Percentiles rank a stretch among this genome's conserved stretches.
phyloP scores from a whole-genome alignment of 257 asterid genomes.

The Solanum piurae region DNA sequence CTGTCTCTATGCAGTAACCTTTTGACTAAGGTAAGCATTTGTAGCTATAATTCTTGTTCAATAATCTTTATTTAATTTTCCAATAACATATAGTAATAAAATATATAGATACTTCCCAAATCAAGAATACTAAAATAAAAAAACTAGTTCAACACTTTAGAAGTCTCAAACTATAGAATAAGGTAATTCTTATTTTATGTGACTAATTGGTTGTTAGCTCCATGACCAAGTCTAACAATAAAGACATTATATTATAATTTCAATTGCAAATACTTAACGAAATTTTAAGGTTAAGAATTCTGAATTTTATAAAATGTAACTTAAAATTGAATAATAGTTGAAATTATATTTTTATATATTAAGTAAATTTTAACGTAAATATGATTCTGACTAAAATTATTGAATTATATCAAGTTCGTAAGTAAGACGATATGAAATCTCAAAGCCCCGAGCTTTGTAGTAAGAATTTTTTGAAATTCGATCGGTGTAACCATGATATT shows the following conservation, averaged over 20 bases:
- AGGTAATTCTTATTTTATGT: background rate
- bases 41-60: background rate
- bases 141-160: background rate
- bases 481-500: background rate
- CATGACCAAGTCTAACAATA: background rate
- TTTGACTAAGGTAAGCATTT: background rate
- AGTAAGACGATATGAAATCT: background rate
- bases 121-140: background rate
- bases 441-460: rapidly evolving
- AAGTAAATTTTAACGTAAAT: too few species aligned
- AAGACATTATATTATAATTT: background rate
- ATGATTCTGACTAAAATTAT: too few species aligned
- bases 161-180: background rate
- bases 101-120: background rate
- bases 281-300: background rate
- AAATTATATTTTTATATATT: background rate
- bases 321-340: background rate
- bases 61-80: background rate
- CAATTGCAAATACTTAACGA: background rate
- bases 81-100: background rate
- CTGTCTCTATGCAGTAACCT: background rate
- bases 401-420: rapidly evolving
- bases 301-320: background rate
- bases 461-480: too few species aligned
- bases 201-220: background rate